phyloP scores from a whole-genome alignment of 2,329 filamentous ascomycete genomes.

The Tolypocladium guangdongense region DNA sequence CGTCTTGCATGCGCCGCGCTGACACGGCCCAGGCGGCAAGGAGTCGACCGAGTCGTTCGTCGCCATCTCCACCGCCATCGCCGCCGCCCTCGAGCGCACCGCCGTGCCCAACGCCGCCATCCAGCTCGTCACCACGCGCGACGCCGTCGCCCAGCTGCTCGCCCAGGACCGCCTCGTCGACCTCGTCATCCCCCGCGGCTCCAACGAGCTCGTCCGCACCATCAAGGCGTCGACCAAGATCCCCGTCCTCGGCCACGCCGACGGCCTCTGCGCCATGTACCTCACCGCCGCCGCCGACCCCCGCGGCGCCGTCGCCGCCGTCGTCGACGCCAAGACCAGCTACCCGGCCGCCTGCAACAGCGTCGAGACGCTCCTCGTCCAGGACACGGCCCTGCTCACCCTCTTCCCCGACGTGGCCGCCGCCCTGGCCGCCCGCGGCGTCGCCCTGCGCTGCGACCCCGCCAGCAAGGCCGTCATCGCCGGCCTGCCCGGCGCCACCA shows the following conservation, averaged over 20 bases:
- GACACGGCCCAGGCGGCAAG: constrained; percentile 60
- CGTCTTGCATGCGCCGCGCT: not conserved
- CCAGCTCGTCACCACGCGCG: constrained; percentile 87
- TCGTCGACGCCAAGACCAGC: constrained; percentile 86
- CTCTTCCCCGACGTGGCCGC: constrained; percentile 62
- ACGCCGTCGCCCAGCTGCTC: constrained; percentile 81
- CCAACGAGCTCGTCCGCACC: constrained; percentile 80
- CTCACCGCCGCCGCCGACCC: constrained; percentile 68
- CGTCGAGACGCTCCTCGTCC: constrained; percentile 82
- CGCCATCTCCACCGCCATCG: constrained; percentile 79
- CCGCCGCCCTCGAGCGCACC: constrained; percentile 59
- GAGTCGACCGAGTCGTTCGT: constrained; percentile 94
- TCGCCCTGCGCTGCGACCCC: constrained; percentile 71
- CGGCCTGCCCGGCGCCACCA: constrained; percentile 28
- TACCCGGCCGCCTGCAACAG: constrained; percentile 96
- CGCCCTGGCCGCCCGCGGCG: constrained; percentile 65
- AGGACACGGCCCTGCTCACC: constrained; percentile 56
- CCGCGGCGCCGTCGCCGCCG: constrained; percentile 59
- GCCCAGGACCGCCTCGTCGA: constrained; percentile 81
- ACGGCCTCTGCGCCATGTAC: constrained; percentile 84
- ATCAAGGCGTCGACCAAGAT: constrained; percentile 89
- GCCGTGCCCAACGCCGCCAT: constrained; percentile 76
- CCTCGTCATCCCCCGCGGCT: constrained; percentile 85
- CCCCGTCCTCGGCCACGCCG: constrained; percentile 90
- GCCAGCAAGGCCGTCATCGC: constrained; percentile 53